A percentile compares a stretch with the other conserved stretches of the same genome.
Evolutionary conservation across 1,284 basidiomycete species (phyloP).

Genomic region (Moesziomyces sp.): DNA sequence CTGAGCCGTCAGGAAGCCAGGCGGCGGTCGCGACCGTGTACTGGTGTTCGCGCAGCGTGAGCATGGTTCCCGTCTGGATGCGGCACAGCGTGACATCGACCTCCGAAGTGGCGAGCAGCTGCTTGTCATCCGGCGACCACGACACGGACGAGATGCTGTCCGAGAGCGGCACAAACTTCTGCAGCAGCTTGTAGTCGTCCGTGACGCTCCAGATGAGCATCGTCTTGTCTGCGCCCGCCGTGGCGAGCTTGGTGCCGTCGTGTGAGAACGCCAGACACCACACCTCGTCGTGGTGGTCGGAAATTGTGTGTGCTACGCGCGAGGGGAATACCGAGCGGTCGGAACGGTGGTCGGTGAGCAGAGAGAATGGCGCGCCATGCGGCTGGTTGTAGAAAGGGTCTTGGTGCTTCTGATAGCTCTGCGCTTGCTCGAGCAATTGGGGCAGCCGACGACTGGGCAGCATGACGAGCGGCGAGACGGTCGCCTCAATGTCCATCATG

Average conservation of each 20-base stretch:
- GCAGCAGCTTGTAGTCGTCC: slow-evolving; percentile 42
- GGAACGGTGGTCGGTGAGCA: slow-evolving; percentile 87
- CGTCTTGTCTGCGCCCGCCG: slow-evolving; percentile 84
- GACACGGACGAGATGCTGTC: slow-evolving; percentile 71
- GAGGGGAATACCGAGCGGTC: slow-evolving; percentile 84
- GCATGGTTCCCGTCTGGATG: slow-evolving; percentile 18
- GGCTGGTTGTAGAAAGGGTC: slow-evolving; percentile 62
- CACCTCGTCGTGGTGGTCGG: slow-evolving; percentile 89
- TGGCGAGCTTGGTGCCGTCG: slow-evolving; percentile 84
- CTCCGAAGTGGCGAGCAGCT: slow-evolving; percentile 51
- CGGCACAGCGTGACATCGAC: slow-evolving; percentile 54
- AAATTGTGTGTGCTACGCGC: slow-evolving; percentile 74
- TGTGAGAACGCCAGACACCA: slow-evolving; percentile 97
- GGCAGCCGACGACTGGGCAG: slow-evolving; percentile 88
- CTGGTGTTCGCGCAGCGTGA: slow-evolving; percentile 75
- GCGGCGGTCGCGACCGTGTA: slow-evolving; percentile 87
- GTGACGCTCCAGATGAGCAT: slow-evolving; percentile 82
- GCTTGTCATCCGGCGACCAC: slow-evolving; percentile 61
- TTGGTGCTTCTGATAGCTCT: slow-evolving; percentile 74
- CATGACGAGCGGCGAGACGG: slow-evolving; percentile 89
- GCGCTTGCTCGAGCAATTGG: slow-evolving; percentile 86
- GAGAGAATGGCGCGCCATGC: slow-evolving; percentile 74
- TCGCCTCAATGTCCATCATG: slow-evolving; percentile 83
- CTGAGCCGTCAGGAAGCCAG: slow-evolving; percentile 87
- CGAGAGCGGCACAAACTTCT: slow-evolving; percentile 46